phyloP scores from a whole-genome alignment of 257 asterid genomes.

The Solanum virginianum region DNA sequence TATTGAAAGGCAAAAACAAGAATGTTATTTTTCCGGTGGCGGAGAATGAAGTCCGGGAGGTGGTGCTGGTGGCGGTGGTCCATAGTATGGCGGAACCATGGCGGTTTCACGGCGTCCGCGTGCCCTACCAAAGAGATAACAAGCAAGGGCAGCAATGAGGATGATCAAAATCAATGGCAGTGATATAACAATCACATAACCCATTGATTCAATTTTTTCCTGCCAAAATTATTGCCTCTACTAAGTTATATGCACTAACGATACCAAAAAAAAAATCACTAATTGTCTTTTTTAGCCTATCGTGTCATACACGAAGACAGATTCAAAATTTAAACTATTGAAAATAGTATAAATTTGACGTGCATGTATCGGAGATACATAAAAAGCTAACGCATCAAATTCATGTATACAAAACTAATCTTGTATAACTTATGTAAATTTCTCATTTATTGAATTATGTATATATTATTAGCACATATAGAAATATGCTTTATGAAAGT shows the following conservation, averaged over 20 bases:
- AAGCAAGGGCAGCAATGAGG: constrained; percentile 35
- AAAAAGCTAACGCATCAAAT: too few relatives aligned
- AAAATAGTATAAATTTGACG: too few relatives aligned
- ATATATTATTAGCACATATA: background rate
- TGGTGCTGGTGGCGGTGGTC: constrained; percentile 30
- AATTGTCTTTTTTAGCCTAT: background rate
- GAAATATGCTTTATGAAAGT: background rate
- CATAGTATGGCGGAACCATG: constrained; percentile 22
- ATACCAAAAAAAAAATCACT: background rate
- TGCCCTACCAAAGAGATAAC: constrained; percentile 45
- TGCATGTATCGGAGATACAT: background rate
- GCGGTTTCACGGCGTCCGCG: constrained; percentile 17
- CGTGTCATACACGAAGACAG: background rate
- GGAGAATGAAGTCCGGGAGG: constrained; percentile 3
- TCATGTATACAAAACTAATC: background rate
- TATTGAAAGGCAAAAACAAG: background rate
- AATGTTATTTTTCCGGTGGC: constrained; percentile 2
- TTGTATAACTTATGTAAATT: too few relatives aligned
- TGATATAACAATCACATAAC: constrained; percentile 39
- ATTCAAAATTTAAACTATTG: background rate
- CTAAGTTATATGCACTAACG: too few relatives aligned
- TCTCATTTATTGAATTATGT: too few relatives aligned
- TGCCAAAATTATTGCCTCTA: background rate
- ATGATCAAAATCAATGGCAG: constrained; percentile 42
- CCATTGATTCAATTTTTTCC: constrained; percentile 18